Conservation (phyloP, 257 asterid genomes). For the Perilla frutescens region DNA sequence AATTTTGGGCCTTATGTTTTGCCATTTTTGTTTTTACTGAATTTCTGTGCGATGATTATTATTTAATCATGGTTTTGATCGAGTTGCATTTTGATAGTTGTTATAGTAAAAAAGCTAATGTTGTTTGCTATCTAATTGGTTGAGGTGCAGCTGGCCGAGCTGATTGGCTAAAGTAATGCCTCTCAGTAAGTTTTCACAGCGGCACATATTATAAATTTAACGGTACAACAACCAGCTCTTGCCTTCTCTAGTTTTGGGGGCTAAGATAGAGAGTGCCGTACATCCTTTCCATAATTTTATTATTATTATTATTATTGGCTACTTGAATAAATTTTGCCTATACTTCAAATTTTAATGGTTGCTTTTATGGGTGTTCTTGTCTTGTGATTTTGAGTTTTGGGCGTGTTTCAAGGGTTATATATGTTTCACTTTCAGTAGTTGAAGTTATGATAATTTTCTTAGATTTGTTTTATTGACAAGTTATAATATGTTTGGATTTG, state of each 20-base stretch:
- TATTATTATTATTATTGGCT: too few species aligned
- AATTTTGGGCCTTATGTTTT: constrained; percentile 17
- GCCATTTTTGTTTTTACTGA: neutral
- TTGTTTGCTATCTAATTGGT: neutral
- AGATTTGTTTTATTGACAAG: too few species aligned
- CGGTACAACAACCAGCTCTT: constrained; percentile 66
- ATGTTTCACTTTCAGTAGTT: too few species aligned
- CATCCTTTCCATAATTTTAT: neutral
- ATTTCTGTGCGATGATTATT: neutral
- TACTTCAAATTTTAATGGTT: too few species aligned
- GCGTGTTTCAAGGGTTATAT: too few species aligned
- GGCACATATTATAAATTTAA: constrained; percentile 42
- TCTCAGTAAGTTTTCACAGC: constrained; percentile 60
- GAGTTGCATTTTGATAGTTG: neutral
- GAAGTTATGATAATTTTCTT: too few species aligned
- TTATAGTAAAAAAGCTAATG: neutral
- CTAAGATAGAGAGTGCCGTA: constrained; percentile 54
- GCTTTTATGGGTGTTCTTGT: too few species aligned
- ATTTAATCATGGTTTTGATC: constrained; percentile 8
- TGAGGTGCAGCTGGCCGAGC: constrained; percentile 67
- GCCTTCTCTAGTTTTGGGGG: constrained; percentile 36
- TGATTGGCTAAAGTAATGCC: constrained; percentile 59
- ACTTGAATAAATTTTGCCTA: too few species aligned
- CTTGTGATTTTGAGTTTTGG: too few species aligned
- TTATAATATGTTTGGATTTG: too few species aligned